These are phyloP conservation scores for Suillus alpinus DNA, from an alignment of 768 basidiomycete species.

Conservation along the genomic window DNA sequence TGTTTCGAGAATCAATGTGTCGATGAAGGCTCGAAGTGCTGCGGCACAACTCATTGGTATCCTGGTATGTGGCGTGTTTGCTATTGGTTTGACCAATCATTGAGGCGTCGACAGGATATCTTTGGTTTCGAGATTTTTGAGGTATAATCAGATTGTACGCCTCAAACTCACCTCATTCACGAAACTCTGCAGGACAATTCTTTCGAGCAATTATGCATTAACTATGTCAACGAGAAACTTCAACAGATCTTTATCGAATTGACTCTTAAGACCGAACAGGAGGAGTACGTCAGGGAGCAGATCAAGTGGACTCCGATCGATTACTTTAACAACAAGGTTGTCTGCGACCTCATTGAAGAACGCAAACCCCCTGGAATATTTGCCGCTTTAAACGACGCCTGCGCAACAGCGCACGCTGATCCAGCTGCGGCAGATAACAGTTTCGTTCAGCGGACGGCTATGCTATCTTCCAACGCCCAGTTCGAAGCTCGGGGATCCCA, in stretches of 20 bases:
- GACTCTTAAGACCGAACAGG: conserved; percentile 98
- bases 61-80: conserved; percentile 48
- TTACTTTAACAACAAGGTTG: conserved; percentile 97
- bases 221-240: conserved; percentile 99
- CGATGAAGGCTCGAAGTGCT: conserved; percentile 84
- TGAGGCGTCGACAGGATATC: conserved; percentile 63
- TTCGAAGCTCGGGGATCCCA: conserved; percentile 94
- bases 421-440: conserved; percentile 95
- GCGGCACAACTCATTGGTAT: conserved; percentile 89
- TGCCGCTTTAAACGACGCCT: conserved; percentile 97
- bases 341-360: conserved; percentile 98
- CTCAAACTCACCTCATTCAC: conserved; percentile 4
- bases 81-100: conserved; percentile 1
- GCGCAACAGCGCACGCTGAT: conserved; percentile 97
- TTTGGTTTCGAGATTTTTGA: conserved; percentile 99
- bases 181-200: conserved; percentile 71
- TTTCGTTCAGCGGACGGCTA: conserved; percentile 87
- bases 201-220: conserved; percentile 98
- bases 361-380: conserved; percentile 95
- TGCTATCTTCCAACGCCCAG: conserved; percentile 81
- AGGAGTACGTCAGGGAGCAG: conserved; percentile 97
- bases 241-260: conserved; percentile 99
- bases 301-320: conserved; percentile 99
- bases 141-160: conserved; percentile 36
- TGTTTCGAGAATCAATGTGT: conserved; percentile 90